These are phyloP conservation scores for Pythium brachiatum DNA, from an alignment of 352 stramenopile species.

Conservation along the genomic window DNA sequence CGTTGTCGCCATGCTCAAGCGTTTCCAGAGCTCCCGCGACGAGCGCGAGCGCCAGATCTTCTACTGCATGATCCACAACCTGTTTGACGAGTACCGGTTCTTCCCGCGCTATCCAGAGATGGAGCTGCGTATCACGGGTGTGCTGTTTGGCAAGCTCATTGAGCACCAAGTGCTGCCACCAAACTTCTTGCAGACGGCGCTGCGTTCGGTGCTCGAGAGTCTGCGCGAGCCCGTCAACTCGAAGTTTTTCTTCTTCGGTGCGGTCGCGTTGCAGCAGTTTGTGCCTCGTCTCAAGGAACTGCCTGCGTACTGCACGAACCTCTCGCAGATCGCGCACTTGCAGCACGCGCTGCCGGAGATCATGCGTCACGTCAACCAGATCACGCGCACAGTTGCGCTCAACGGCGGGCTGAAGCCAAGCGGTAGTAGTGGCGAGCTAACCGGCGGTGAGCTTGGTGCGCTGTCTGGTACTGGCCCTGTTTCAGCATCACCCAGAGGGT, in stretches of 20 bases:
- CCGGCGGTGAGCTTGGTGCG: not conserved
- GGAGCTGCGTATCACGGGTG: slow-evolving; percentile 97
- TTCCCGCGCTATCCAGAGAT: slow-evolving; percentile 99
- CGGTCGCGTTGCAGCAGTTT: slow-evolving; percentile 98
- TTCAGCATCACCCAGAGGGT: not conserved
- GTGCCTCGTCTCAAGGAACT: slow-evolving; percentile 95
- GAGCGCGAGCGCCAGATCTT: slow-evolving; percentile 98
- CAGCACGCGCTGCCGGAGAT: slow-evolving; percentile 92
- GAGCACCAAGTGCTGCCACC: slow-evolving; percentile 97
- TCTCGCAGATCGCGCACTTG: slow-evolving; percentile 97
- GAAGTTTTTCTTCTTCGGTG: slow-evolving; percentile 99
- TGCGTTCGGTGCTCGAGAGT: slow-evolving; percentile 97
- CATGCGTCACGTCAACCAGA: slow-evolving; percentile 86
- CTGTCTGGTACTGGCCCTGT: not conserved
- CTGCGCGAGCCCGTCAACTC: slow-evolving; percentile 95
- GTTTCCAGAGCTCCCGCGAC: slow-evolving; percentile 96
- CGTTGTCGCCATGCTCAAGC: slow-evolving; percentile 97
- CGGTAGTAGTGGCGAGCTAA: slow-evolving; percentile 1
- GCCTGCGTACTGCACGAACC: slow-evolving; percentile 97
- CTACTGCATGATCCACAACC: slow-evolving; percentile 99
- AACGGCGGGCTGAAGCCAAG: slow-evolving; percentile 31
- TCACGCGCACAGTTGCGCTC: slow-evolving; percentile 58
- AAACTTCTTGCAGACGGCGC: slow-evolving; percentile 97
- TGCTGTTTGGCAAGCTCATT: slow-evolving; percentile 98
- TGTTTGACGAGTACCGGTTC: slow-evolving; percentile 99